Evolutionary conservation across 2,329 filamentous ascomycete species (phyloP).

Genomic region (Capronia americana): DNA sequence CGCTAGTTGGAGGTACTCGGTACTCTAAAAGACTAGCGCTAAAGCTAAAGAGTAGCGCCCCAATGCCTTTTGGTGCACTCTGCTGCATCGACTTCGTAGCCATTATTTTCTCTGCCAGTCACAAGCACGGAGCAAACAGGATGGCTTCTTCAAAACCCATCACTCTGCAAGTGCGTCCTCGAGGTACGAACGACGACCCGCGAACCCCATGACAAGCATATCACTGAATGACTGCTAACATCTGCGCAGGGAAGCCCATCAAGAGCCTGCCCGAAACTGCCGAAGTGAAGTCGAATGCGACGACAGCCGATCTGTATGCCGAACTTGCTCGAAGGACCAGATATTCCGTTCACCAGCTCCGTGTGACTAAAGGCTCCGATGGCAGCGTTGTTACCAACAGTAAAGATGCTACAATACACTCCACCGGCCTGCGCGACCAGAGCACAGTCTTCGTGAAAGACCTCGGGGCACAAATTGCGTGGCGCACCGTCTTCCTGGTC

Average conservation of each 20-base stretch:
- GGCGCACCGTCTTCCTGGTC: constrained; percentile 92
- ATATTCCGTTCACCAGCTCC: constrained; percentile 64
- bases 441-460: constrained; percentile 85
- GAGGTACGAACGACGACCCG: constrained; percentile 46
- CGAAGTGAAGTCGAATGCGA: constrained; percentile 58
- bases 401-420: constrained; percentile 58
- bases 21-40: too few relatives aligned
- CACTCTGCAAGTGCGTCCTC: constrained; percentile 49
- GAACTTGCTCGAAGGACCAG: constrained; percentile 61
- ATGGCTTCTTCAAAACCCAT: constrained; percentile 48
- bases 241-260: constrained; percentile 64
- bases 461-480: constrained; percentile 85
- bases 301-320: constrained; percentile 63
- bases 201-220: neutral
- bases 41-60: too few relatives aligned
- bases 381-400: constrained; percentile 64
- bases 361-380: constrained; percentile 70
- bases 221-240: constrained; percentile 24
- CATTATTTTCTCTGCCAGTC: neutral
- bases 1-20: too few relatives aligned
- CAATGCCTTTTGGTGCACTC: too few relatives aligned
- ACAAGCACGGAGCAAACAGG: neutral
- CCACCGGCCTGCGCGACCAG: constrained; percentile 63
- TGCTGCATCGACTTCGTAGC: neutral
- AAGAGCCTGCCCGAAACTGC: constrained; percentile 64